Evolutionary conservation across 176 grass and related monocot genomes (phyloP).

Genomic region (Raddia guianensis): DNA sequence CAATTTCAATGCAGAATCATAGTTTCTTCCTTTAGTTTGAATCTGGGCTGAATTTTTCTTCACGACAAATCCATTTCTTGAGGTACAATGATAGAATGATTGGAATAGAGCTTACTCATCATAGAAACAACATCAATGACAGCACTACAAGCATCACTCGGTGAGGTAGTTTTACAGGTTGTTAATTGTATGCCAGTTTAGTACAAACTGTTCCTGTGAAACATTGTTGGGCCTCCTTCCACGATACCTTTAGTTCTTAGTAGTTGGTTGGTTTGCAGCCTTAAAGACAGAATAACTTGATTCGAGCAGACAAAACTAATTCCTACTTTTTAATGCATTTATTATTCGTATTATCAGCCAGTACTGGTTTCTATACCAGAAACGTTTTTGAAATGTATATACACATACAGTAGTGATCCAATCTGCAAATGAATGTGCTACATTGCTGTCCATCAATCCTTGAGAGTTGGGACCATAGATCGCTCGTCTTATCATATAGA

Average conservation of each 20-base stretch:
- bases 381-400: background rate
- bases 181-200: background rate
- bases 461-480: conserved; percentile 25
- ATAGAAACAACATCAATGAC: conserved; percentile 13
- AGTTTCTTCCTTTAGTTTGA: background rate
- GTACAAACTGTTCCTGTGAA: conserved; percentile 19
- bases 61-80: background rate
- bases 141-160: background rate
- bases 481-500: background rate
- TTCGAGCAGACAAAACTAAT: background rate
- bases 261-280: conserved; percentile 32
- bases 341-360: background rate
- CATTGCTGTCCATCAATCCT: conserved; percentile 23
- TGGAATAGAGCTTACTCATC: background rate
- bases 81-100: background rate
- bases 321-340: conserved; percentile 45
- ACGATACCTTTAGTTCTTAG: background rate
- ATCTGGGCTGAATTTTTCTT: background rate
- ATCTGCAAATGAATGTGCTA: conserved; percentile 24
- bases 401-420: conserved; percentile 7
- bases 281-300: conserved; percentile 3
- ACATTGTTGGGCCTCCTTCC: background rate
- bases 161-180: background rate
- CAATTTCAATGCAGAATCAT: background rate
- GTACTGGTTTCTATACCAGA: conserved; percentile 12